phyloP scores from a whole-genome alignment of 2,329 filamentous ascomycete genomes.

The Clarireedia monteithiana region DNA sequence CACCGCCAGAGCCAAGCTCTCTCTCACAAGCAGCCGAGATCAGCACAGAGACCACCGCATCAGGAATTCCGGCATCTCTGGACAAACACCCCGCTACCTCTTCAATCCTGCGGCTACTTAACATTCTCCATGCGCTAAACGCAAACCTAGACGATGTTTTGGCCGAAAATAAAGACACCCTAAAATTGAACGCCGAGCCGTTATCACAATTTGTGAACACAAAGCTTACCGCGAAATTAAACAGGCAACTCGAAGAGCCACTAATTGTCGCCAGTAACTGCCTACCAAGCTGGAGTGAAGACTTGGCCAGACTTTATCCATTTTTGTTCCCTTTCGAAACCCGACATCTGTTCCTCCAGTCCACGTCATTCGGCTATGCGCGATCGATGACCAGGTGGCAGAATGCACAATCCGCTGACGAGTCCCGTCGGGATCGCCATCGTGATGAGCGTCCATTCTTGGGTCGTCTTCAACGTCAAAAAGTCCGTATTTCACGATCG shows the following conservation, averaged over 20 bases:
- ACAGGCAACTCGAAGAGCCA: conserved; percentile 92
- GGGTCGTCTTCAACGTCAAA: conserved; percentile 86
- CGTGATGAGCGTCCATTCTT: conserved; percentile 87
- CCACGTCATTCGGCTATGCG: conserved; percentile 95
- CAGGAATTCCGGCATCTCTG: conserved; percentile 67
- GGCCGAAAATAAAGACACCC: conserved; percentile 63
- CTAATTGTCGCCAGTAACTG: conserved; percentile 96
- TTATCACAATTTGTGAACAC: conserved; percentile 96
- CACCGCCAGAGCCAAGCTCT: conserved; percentile 62
- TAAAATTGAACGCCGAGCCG: conserved; percentile 71
- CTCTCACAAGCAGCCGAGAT: conserved; percentile 47
- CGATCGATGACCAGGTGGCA: conserved; percentile 98
- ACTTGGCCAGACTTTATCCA: conserved; percentile 84
- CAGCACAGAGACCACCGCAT: conserved; percentile 44
- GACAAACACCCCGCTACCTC: conserved; percentile 77
- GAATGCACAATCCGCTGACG: conserved; percentile 75
- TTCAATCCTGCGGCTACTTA: conserved; percentile 78
- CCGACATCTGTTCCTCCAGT: conserved; percentile 91
- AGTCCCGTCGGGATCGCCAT: conserved; percentile 70
- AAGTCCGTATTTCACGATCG: conserved; percentile 92
- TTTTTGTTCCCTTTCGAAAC: conserved; percentile 99
- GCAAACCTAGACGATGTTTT: conserved; percentile 88
- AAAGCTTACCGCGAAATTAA: conserved; percentile 94
- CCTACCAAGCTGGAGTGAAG: conserved; percentile 91
- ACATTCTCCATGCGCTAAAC: conserved; percentile 87